Evolutionary conservation across 2,329 filamentous ascomycete genomes (phyloP).

Genomic region (Fusarium sp.): DNA sequence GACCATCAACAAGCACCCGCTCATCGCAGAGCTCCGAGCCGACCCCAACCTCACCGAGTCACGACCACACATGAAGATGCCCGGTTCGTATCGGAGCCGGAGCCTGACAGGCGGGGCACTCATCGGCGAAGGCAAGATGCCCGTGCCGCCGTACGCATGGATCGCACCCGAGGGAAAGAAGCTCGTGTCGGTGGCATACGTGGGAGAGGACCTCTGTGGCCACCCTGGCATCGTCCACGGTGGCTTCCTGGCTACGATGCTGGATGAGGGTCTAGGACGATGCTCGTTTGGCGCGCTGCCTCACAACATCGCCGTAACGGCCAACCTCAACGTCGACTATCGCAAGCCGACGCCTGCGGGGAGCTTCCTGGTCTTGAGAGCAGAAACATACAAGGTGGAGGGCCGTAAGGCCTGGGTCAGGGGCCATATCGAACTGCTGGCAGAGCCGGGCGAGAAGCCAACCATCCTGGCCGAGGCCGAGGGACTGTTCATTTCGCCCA

Average conservation of each 20-base stretch:
- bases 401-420: slow-evolving; percentile 96
- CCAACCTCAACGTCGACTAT: slow-evolving; percentile 86
- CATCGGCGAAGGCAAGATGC: slow-evolving; percentile 78
- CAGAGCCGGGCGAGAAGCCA: slow-evolving; percentile 69
- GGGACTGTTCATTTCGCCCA: slow-evolving; percentile 90
- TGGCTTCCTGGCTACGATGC: slow-evolving; percentile 88
- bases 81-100: slow-evolving; percentile 73
- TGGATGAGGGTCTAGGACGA: slow-evolving; percentile 89
- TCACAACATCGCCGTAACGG: slow-evolving; percentile 87
- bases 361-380: slow-evolving; percentile 81
- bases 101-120: slow-evolving; percentile 88
- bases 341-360: slow-evolving; percentile 81
- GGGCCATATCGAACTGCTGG: slow-evolving; percentile 85
- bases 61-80: slow-evolving; percentile 89
- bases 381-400: slow-evolving; percentile 85
- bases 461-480: slow-evolving; percentile 83
- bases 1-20: slow-evolving; percentile 79
- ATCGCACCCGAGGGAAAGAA: slow-evolving; percentile 76
- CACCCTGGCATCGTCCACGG: slow-evolving; percentile 94
- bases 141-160: slow-evolving; percentile 85
- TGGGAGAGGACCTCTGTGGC: slow-evolving; percentile 85
- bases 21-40: slow-evolving; percentile 76
- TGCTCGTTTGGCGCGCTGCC: slow-evolving; percentile 91
- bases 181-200: slow-evolving; percentile 78
- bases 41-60: slow-evolving; percentile 78